A percentile compares a stretch with the other conserved stretches of the same genome.
Conservation (phyloP, 2,329 filamentous ascomycete species). For the Calycina herbarum region DNA sequence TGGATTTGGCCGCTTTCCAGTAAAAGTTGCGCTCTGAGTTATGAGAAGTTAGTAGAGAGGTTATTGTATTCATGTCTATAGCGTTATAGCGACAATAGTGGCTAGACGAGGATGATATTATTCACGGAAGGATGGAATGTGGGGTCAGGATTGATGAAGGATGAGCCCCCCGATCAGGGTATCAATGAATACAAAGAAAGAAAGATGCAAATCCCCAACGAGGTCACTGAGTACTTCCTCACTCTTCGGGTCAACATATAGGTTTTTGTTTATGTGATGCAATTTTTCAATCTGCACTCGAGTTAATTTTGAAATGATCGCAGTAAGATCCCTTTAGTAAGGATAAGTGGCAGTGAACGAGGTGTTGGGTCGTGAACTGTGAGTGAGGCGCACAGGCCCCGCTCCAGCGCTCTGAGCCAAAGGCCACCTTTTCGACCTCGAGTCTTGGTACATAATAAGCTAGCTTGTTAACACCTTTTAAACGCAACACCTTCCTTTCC, state of each 20-base stretch:
- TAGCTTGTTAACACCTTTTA: constrained; percentile 17
- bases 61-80: constrained; percentile 12
- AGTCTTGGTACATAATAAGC: constrained; percentile 13
- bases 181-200: constrained; percentile 13
- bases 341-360: no score
- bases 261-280: no score
- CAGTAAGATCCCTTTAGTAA: no score
- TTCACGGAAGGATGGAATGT: constrained; percentile 5
- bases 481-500: constrained; percentile 11
- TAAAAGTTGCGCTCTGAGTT: constrained; percentile 17
- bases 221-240: no score
- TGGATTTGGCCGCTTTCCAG: constrained; percentile 66
- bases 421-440: background rate
- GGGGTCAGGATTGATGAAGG: background rate
- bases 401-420: background rate
- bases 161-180: background rate
- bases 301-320: no score
- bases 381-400: background rate
- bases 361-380: background rate
- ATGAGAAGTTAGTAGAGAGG: background rate
- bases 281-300: no score
- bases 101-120: constrained; percentile 7
- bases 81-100: constrained; percentile 14
- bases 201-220: background rate
- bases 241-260: no score